These are phyloP conservation scores for Colletotrichum sp. DNA, from an alignment of 2,329 filamentous ascomycete species.

Conservation along the genomic window DNA sequence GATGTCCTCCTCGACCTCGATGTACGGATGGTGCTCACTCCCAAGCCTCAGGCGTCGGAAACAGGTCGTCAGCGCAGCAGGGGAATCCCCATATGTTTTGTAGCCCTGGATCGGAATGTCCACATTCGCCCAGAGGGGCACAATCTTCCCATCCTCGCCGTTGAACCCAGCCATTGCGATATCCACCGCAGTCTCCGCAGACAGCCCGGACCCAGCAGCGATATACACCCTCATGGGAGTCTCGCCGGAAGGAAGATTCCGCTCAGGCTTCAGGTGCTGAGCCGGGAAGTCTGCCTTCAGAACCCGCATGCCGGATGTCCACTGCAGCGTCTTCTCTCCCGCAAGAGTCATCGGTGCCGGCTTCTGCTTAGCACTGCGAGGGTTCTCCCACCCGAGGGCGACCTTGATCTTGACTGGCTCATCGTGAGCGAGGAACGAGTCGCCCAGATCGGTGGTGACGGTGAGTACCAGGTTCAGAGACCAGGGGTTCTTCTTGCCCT, in stretches of 20 bases:
- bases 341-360: slow-evolving; percentile 23
- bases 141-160: slow-evolving; percentile 40
- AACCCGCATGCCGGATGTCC: slow-evolving; percentile 38
- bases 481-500: slow-evolving; percentile 23
- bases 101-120: slow-evolving; percentile 1
- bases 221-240: not conserved
- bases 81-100: not conserved
- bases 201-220: not conserved
- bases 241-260: not conserved
- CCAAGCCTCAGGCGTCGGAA: slow-evolving; percentile 35
- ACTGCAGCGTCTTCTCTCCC: slow-evolving; percentile 26
- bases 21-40: slow-evolving; percentile 25
- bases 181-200: not conserved
- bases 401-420: slow-evolving; percentile 48
- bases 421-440: slow-evolving; percentile 55
- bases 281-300: slow-evolving; percentile 37
- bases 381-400: slow-evolving; percentile 30
- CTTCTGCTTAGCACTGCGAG: slow-evolving; percentile 25
- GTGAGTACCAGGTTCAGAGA: slow-evolving; percentile 53
- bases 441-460: slow-evolving; percentile 63
- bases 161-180: not conserved
- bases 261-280: not conserved
- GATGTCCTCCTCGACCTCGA: slow-evolving; percentile 60
- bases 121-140: slow-evolving; percentile 47
- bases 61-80: slow-evolving; percentile 27